These are phyloP conservation scores for Abeoforma whisleri DNA, from an alignment of 78 protist genomes.

Conservation along the genomic window DNA sequence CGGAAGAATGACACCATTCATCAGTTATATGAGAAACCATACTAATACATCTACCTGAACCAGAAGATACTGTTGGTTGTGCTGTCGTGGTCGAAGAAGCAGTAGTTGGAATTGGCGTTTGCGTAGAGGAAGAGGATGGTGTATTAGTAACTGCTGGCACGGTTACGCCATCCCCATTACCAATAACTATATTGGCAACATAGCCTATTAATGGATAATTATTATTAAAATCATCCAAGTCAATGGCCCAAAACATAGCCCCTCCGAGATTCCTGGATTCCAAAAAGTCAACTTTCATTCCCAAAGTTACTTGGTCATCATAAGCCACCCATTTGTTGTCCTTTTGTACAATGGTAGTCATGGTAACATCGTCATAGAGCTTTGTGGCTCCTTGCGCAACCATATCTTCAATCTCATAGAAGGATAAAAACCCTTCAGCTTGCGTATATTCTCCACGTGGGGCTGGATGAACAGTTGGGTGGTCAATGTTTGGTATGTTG, in stretches of 20 bases:
- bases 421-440: background rate
- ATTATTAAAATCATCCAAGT: background rate
- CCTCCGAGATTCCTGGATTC: background rate
- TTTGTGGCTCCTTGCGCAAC: background rate
- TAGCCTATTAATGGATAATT: background rate
- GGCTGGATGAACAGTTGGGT: background rate
- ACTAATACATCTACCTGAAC: background rate
- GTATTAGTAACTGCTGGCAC: background rate
- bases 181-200: background rate
- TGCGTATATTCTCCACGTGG: background rate
- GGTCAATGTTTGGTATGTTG: background rate
- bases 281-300: background rate
- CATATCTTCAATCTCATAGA: background rate
- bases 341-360: background rate
- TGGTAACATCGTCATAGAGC: background rate
- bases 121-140: background rate
- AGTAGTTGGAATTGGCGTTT: background rate
- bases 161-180: background rate
- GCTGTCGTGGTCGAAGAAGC: background rate
- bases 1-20: background rate
- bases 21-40: background rate
- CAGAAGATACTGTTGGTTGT: background rate
- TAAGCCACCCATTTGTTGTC: slow-evolving; percentile 1
- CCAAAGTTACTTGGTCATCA: background rate
- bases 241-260: background rate